A percentile compares a stretch with the other conserved stretches of the same genome.
Conservation (phyloP, 108 stramenopile genomes). For the Nitzschia inconspicua region DNA sequence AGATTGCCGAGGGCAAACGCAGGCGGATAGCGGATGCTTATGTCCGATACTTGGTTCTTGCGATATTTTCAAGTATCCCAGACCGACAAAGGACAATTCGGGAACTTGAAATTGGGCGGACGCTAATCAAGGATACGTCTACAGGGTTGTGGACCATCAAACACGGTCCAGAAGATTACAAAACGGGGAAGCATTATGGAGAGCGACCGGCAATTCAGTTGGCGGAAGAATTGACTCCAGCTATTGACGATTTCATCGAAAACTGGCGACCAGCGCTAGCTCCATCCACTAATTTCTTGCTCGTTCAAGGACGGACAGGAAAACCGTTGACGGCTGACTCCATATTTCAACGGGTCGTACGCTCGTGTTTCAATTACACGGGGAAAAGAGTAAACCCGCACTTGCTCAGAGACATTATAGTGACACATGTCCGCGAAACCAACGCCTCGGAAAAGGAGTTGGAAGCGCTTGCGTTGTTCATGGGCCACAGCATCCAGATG, state of each 20-base stretch:
- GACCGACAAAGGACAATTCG: conserved; percentile 84
- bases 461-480: conserved; percentile 81
- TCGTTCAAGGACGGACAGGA: conserved; percentile 72
- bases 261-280: conserved; percentile 64
- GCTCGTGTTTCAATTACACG: conserved; percentile 70
- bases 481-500: conserved; percentile 85
- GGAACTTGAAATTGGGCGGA: conserved; percentile 72
- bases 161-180: conserved; percentile 80
- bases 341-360: conserved; percentile 65
- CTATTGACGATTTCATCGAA: conserved; percentile 71
- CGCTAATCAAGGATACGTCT: conserved; percentile 46
- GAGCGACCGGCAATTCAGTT: conserved; percentile 75
- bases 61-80: conserved; percentile 76
- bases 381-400: conserved; percentile 84
- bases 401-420: conserved; percentile 78
- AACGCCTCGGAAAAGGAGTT: conserved; percentile 81
- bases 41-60: conserved; percentile 72
- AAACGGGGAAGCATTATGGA: conserved; percentile 81
- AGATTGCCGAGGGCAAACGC: not conserved
- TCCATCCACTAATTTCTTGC: conserved; percentile 44
- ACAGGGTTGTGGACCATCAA: conserved; percentile 52
- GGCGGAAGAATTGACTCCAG: conserved; percentile 44
- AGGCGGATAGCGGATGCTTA: conserved; percentile 42
- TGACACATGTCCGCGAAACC: conserved; percentile 78
- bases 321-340: conserved; percentile 71